Evolutionary conservation across 768 basidiomycete species (phyloP), one percentile per base, ranked within the genome.

Genomic region (Boletus sp.): DNA sequence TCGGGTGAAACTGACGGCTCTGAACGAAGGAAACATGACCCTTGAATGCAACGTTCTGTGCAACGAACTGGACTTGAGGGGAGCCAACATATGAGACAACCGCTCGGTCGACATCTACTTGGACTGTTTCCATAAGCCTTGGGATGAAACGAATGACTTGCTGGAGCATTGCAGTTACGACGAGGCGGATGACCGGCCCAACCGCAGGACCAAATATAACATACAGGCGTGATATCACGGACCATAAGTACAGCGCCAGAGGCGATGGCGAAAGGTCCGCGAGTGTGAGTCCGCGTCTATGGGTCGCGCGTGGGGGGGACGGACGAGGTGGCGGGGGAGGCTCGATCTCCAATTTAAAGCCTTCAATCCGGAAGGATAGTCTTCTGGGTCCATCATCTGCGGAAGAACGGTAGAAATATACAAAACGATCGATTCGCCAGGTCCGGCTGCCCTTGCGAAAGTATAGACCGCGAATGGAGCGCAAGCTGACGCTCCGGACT

Each of bases 391-490:
- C 68, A 11, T 75, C 76, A 25, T 79, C 73, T 27, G 76, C 69
- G 11, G 74, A 77, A 11, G 80, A 74, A 52, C 79, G 77, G 69
- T 84, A 88, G 47, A 83, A 71, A 41, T 78, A 71, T 19, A 75
- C 80, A 43, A 92, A 80, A 50, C 89, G 83, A 54, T 90, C 87
- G n/a, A 86, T 76, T 30, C 76, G 79, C 72, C 81, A 81, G 27
- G 77, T 80, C 50, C 77, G 72, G 46, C 66, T 70, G 29, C 84
- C 83, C 30, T 74, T 75, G 43, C 81, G 78, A 56, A 88, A 78
- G 69, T 85, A 89, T 21, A 91, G 73, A 33, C 89, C 89, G 50
- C 88, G 84, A 55, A 92, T 82, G 19, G 89, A 92, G 50, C 87
- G 81, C 37, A 87, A 73, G 64, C 89, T 90, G 52, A 90, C 79